These are phyloP conservation scores for Schwanniomyces etchellsii DNA, from an alignment of 1,139 yeast genomes.

Conservation along the genomic window DNA sequence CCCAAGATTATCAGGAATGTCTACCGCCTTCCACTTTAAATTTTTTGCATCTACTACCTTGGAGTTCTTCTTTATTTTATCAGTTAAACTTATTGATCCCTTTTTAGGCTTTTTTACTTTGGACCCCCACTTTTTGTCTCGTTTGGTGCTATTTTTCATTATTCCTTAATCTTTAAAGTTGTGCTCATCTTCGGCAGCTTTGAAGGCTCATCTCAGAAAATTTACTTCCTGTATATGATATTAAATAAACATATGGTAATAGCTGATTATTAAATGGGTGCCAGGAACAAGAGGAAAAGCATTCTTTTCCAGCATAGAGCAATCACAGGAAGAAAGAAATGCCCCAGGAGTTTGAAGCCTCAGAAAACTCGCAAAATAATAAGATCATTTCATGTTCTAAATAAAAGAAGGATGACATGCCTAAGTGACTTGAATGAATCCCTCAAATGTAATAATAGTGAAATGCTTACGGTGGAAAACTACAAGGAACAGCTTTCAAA, in stretches of 20 bases:
- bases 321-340: constrained; percentile 22
- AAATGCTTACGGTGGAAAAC: constrained; percentile 18
- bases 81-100: constrained; percentile 24
- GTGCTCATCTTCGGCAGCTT: too few relatives aligned
- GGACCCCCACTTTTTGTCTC: neutral
- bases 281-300: constrained; percentile 12
- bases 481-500: constrained; percentile 14
- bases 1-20: constrained; percentile 76
- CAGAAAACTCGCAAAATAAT: constrained; percentile 61
- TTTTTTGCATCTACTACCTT: constrained; percentile 46
- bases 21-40: constrained; percentile 74
- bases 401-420: constrained; percentile 43
- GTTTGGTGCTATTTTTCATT: neutral
- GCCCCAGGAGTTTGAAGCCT: constrained; percentile 50
- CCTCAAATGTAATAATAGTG: constrained; percentile 8
- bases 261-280: constrained; percentile 6
- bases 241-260: too few relatives aligned
- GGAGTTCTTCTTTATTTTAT: constrained; percentile 26
- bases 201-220: too few relatives aligned
- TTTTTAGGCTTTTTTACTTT: constrained; percentile 6
- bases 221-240: too few relatives aligned
- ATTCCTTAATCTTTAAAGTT: neutral
- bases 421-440: constrained; percentile 16
- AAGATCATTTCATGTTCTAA: constrained; percentile 60
- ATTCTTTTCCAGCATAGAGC: constrained; percentile 17